Evolutionary conservation across 1,284 basidiomycete species (phyloP).

Genomic region (Cerioporus squamosus): DNA sequence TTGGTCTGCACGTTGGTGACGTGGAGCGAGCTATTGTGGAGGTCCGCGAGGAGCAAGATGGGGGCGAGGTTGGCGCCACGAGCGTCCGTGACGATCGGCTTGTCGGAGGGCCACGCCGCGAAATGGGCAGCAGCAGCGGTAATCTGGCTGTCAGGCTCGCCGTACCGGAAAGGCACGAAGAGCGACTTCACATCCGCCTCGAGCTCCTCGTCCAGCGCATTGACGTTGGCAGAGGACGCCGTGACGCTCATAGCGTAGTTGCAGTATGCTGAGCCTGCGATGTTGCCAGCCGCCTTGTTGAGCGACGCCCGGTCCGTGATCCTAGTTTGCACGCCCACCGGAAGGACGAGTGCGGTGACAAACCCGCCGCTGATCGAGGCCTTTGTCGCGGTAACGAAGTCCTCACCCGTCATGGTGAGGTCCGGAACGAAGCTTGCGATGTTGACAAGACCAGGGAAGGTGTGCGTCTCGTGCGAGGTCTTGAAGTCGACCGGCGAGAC

Average conservation of each 20-base stretch:
- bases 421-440: conserved; percentile 89
- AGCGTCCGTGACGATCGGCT: conserved; percentile 94
- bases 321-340: conserved; percentile 62
- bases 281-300: conserved; percentile 69
- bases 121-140: conserved; percentile 86
- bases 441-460: conserved; percentile 93
- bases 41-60: conserved; percentile 89
- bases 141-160: conserved; percentile 52
- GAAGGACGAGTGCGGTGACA: conserved; percentile 81
- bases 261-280: conserved; percentile 71
- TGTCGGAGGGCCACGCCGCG: conserved; percentile 89
- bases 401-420: conserved; percentile 64
- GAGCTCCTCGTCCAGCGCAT: conserved; percentile 73
- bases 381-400: conserved; percentile 73
- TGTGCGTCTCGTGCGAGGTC: conserved; percentile 90
- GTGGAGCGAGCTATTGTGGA: conserved; percentile 91
- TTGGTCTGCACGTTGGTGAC: conserved; percentile 90
- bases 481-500: conserved; percentile 94
- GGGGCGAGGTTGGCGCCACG: conserved; percentile 93
- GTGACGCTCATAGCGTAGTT: conserved; percentile 87
- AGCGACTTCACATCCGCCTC: conserved; percentile 82
- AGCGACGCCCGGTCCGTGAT: conserved; percentile 76
- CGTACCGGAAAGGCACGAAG: conserved; percentile 81
- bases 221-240: conserved; percentile 73
- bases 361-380: conserved; percentile 89